Evolutionary conservation across 108 stramenopile genomes (phyloP).

Genomic region (Conticribra weissflogii): DNA sequence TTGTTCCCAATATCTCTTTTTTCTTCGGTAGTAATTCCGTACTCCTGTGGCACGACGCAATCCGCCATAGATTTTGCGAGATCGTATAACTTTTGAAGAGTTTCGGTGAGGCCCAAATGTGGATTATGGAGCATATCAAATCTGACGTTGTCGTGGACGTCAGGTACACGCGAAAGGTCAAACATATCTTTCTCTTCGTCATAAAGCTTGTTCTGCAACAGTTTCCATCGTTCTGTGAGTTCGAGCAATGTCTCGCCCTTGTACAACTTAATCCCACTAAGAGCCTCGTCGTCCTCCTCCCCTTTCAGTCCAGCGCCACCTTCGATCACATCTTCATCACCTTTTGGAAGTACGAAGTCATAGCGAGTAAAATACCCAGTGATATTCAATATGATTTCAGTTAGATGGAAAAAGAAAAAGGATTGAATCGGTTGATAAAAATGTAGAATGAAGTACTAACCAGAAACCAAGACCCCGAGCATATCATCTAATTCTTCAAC

Average conservation of each 20-base stretch:
- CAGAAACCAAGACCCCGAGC: conserved; percentile 70
- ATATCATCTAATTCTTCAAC: conserved; percentile 89
- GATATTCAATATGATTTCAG: too few relatives aligned
- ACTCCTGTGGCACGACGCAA: conserved; percentile 97
- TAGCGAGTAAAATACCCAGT: too few relatives aligned
- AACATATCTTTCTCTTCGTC: conserved; percentile 83
- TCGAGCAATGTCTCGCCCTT: conserved; percentile 94
- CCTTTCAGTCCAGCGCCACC: conserved; percentile 85
- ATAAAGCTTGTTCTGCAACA: conserved; percentile 88
- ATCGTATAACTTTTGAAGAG: conserved; percentile 85
- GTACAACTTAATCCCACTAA: conserved; percentile 89
- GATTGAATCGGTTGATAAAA: too few relatives aligned
- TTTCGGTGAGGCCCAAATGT: conserved; percentile 78
- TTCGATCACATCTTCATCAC: conserved; percentile 77
- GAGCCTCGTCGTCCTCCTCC: conserved; percentile 75
- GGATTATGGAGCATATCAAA: conserved; percentile 92
- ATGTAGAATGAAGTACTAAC: too few relatives aligned
- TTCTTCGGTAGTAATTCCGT: conserved; percentile 87
- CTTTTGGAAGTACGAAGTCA: too few relatives aligned
- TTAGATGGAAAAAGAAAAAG: too few relatives aligned
- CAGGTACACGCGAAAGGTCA: conserved; percentile 93
- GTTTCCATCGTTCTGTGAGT: conserved; percentile 94
- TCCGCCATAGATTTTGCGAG: conserved; percentile 93
- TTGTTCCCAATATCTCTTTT: conserved; percentile 89
- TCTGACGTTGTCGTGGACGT: conserved; percentile 85